phyloP scores from a whole-genome alignment of 2,329 filamentous ascomycete genomes.

The Verticillium albo-atrum region DNA sequence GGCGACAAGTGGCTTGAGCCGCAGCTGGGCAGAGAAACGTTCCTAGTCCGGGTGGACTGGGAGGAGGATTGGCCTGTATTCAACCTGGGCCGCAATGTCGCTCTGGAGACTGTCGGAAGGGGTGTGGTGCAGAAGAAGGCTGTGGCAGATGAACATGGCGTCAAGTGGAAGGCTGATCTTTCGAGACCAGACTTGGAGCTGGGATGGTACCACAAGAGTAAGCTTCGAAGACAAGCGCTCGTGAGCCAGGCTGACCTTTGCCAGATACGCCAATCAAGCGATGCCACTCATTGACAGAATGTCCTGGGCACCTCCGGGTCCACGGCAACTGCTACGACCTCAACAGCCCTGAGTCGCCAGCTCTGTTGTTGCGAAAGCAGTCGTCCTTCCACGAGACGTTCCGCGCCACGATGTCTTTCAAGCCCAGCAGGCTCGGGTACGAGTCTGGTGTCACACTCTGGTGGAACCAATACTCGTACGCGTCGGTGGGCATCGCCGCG shows the following conservation, averaged over 20 bases:
- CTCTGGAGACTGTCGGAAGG: slow-evolving; percentile 27
- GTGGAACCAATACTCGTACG: slow-evolving; percentile 44
- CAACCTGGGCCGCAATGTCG: slow-evolving; percentile 33
- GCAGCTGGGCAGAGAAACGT: slow-evolving; percentile 38
- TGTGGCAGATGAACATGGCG: slow-evolving; percentile 23
- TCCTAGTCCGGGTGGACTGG: slow-evolving; percentile 45
- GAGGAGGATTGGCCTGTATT: slow-evolving; percentile 47
- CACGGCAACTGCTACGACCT: slow-evolving; percentile 49
- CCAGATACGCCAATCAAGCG: slow-evolving; percentile 42
- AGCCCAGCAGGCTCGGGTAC: slow-evolving; percentile 31
- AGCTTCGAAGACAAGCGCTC: not conserved
- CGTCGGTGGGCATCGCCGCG: slow-evolving; percentile 22
- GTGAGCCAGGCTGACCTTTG: not conserved
- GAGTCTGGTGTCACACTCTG: slow-evolving; percentile 51
- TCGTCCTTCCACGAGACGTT: slow-evolving; percentile 36
- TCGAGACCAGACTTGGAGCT: slow-evolving; percentile 20
- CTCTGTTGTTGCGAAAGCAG: slow-evolving; percentile 52
- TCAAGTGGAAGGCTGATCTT: slow-evolving; percentile 29
- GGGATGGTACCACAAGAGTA: slow-evolving; percentile 34
- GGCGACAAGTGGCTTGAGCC: slow-evolving; percentile 28
- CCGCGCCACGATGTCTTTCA: slow-evolving; percentile 39
- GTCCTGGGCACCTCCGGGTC: slow-evolving; percentile 38
- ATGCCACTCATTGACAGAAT: slow-evolving; percentile 40
- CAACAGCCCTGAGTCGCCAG: slow-evolving; percentile 42
- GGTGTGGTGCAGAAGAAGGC: slow-evolving; percentile 13